Conservation (phyloP, 192 early-diverging fungal genomes). For the Umbelopsis sp. region DNA sequence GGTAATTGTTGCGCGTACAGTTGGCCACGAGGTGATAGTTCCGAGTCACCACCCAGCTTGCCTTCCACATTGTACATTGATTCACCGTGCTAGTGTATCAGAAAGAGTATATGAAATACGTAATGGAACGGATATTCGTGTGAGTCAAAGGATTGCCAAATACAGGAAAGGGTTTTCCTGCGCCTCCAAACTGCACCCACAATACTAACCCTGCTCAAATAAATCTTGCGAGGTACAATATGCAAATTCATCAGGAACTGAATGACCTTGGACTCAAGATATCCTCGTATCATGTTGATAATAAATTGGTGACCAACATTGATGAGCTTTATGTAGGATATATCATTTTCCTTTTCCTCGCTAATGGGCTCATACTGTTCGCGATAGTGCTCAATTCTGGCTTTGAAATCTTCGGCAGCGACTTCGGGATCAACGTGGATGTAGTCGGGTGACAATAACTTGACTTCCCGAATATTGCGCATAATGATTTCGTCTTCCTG, state of each 20-base stretch:
- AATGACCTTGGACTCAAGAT: constrained; percentile 94
- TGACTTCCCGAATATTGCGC: constrained; percentile 95
- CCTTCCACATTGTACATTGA: constrained; percentile 90
- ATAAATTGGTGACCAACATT: constrained; percentile 91
- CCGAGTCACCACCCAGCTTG: constrained; percentile 94
- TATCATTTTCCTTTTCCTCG: constrained; percentile 53
- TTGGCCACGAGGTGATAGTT: constrained; percentile 83
- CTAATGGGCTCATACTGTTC: constrained; percentile 88
- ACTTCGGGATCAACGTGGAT: constrained; percentile 80
- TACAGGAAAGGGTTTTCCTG: too few species aligned
- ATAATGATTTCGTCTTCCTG: constrained; percentile 86
- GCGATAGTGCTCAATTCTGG: constrained; percentile 91
- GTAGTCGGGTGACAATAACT: constrained; percentile 95
- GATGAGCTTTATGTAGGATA: constrained; percentile 91
- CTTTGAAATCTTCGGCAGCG: constrained; percentile 90
- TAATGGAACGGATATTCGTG: not conserved
- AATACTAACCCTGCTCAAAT: constrained; percentile 73
- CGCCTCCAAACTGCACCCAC: too few species aligned
- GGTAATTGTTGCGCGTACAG: constrained; percentile 88
- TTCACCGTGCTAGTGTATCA: constrained; percentile 80
- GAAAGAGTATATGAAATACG: not conserved
- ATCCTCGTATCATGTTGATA: constrained; percentile 94
- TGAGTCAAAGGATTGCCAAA: not conserved
- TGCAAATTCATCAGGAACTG: constrained; percentile 99
- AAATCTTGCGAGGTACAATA: constrained; percentile 90